Conservation (phyloP, 2,329 filamentous ascomycete genomes). For the Thelonectria rubi region DNA sequence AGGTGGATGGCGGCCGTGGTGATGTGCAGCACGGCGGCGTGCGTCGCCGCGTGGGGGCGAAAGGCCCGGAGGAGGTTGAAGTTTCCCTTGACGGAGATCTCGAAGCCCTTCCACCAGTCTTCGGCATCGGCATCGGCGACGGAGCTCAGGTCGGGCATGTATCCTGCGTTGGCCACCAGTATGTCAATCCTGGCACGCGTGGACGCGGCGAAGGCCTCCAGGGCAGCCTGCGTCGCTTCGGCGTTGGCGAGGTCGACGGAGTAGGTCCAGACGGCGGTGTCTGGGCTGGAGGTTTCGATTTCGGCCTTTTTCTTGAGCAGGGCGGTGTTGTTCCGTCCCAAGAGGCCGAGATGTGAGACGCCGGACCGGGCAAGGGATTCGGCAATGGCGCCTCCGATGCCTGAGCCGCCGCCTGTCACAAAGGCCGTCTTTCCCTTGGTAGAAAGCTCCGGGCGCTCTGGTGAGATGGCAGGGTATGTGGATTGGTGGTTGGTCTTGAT, state of each 20-base stretch:
- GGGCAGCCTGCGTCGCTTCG: constrained; percentile 24
- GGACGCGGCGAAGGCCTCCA: constrained; percentile 29
- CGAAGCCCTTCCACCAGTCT: constrained; percentile 42
- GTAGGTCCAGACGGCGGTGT: constrained; percentile 55
- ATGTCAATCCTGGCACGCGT: constrained; percentile 49
- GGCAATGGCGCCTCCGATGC: constrained; percentile 71
- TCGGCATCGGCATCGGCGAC: constrained; percentile 32
- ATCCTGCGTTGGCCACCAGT: constrained; percentile 47
- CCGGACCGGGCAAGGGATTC: constrained; percentile 60
- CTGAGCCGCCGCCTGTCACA: constrained; percentile 70
- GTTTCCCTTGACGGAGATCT: constrained; percentile 44
- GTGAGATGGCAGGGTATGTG: constrained; percentile 46
- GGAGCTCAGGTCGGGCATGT: constrained; percentile 27
- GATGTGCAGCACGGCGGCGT: constrained; percentile 41
- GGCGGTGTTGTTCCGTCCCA: constrained; percentile 49
- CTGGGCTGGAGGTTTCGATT: constrained; percentile 60
- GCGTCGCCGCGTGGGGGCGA: constrained; percentile 37
- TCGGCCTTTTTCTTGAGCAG: constrained; percentile 43
- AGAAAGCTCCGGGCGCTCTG: constrained; percentile 47
- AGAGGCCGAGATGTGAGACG: constrained; percentile 50
- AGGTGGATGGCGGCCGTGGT: constrained; percentile 35
- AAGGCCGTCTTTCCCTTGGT: constrained; percentile 61
- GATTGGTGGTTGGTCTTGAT: constrained; percentile 30
- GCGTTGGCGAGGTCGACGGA: constrained; percentile 46
- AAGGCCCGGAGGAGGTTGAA: constrained; percentile 44